A percentile compares a stretch with the other conserved stretches of the same genome.
phyloP scores from a whole-genome alignment of 768 basidiomycete species.

The Clitopilus hobsonii region DNA sequence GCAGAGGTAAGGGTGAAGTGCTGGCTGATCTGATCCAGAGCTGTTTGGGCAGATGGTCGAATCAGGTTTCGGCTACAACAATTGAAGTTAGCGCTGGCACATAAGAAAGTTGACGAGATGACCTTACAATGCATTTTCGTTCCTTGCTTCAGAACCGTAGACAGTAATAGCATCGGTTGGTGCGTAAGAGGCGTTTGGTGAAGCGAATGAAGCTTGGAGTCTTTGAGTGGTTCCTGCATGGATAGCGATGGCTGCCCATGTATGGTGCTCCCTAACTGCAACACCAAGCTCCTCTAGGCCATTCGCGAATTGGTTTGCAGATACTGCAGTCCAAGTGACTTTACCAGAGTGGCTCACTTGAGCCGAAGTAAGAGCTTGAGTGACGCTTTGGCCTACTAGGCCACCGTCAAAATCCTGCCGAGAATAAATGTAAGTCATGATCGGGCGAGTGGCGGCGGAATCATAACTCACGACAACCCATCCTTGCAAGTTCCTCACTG shows the following conservation, averaged over 20 bases:
- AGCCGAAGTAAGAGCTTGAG: constrained; percentile 30
- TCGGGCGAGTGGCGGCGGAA: background rate
- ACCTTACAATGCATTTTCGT: constrained; percentile 58
- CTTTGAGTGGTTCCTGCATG: constrained; percentile 33
- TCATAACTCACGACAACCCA: constrained; percentile 42
- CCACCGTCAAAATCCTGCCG: constrained; percentile 54
- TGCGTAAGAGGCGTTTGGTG: constrained; percentile 39
- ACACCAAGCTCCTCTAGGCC: constrained; percentile 34
- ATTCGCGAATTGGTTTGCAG: constrained; percentile 34
- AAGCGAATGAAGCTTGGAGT: constrained; percentile 29
- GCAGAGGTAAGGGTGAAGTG: constrained; percentile 24
- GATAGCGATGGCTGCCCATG: constrained; percentile 48
- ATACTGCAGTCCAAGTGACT: constrained; percentile 29
- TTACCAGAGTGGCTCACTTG: constrained; percentile 3
- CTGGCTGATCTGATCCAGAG: constrained; percentile 29
- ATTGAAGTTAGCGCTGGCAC: background rate
- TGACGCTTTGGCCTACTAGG: constrained; percentile 39
- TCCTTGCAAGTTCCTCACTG: constrained; percentile 34
- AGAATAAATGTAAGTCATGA: background rate
- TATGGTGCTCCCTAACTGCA: constrained; percentile 42
- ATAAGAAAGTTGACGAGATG: background rate
- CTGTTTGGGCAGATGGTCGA: constrained; percentile 25
- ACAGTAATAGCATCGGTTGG: constrained; percentile 44
- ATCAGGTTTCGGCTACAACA: constrained; percentile 28
- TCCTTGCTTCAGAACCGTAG: constrained; percentile 45